Evolutionary conservation across 257 asterid species (phyloP), one percentile per base, ranked within the genome.

Genomic region (Fraxinus americana): DNA sequence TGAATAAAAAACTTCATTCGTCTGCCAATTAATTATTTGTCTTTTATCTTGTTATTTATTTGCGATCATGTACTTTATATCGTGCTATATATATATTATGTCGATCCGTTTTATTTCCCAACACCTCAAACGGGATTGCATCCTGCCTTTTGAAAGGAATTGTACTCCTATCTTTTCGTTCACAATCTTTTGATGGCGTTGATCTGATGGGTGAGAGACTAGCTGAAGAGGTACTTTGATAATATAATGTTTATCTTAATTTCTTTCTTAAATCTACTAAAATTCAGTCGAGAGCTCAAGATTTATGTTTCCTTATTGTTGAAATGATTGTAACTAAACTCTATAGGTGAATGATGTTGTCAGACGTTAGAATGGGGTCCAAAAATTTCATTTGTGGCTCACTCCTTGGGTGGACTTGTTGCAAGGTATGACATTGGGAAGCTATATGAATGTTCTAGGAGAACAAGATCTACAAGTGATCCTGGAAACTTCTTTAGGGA

Each of bases 391-490:
- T 92, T 94, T 76, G 97, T 94, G 79, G 93, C 97, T 83, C 98
- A 94, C 84, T 94, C 98, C 32, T 87, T 94, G 82, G n/a, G 98
- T 57, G 97, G 98, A 69, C 98, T 94, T 76, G 97, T 94, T 78
- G 91, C 98, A 76, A 85, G 98, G 25, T 94, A 90, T 83, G 97
- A 97, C 77, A 71, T 94, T 73, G 98, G 97, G 78, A 87, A 94
- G 77, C 70, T 94, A 79, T 88, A 84, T 81, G 79, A 82, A 78
- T 73, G 73, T 74, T 77, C 86, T 11, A 67, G 76, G 36, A 81
- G 43, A 83, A 71, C 70, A 5, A 86, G 70, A 77, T 74, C 77
- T 59, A 65, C 80, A 50, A 68, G 43, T 72, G 72, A 32, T 78
- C 76, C 83, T 74, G 82, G 82, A 50, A 72, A 81, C 75, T 17